Conservation (phyloP, 1,284 basidiomycete species). For the Naganishia sp. region DNA sequence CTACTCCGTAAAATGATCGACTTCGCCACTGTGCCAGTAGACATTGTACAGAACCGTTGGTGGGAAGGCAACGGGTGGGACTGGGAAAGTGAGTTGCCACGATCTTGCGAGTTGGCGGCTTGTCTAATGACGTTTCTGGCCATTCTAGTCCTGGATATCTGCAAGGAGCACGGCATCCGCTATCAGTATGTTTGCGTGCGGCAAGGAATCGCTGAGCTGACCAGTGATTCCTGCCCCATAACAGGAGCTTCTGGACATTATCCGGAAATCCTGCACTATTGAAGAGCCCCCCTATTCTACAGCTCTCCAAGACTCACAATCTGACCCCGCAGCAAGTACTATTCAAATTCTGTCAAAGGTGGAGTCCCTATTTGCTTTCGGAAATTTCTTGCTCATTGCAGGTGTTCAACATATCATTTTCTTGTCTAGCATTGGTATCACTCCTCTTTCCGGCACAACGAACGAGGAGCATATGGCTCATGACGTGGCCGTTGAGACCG, state of each 20-base stretch:
- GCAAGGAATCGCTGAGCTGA: not conserved
- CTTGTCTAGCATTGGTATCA: conserved; percentile 57
- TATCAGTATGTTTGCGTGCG: conserved; percentile 63
- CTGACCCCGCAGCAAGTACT: conserved; percentile 67
- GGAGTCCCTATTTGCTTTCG: conserved; percentile 19
- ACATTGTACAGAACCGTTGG: conserved; percentile 80
- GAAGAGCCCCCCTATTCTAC: conserved; percentile 56
- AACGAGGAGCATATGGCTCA: conserved; percentile 48
- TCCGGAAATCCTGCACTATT: conserved; percentile 70
- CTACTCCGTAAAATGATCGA: conserved; percentile 61
- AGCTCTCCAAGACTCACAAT: conserved; percentile 57
- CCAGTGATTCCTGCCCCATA: not conserved
- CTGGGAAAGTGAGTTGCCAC: conserved; percentile 53
- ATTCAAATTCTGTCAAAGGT: conserved; percentile 65
- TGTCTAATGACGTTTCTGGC: not conserved
- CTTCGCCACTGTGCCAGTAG: conserved; percentile 58
- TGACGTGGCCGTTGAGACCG: conserved; percentile 22
- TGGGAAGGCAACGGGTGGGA: conserved; percentile 77
- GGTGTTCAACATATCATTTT: not conserved
- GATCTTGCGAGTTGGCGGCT: conserved; percentile 56
- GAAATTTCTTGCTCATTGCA: not conserved
- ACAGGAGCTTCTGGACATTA: conserved; percentile 81
- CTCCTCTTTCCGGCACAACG: conserved; percentile 67
- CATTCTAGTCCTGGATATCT: conserved; percentile 44
- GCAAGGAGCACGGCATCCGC: conserved; percentile 60